Base-by-base conservation (phyloP, 2,329 filamentous ascomycete species). In the Septoria petroselini region DNA sequence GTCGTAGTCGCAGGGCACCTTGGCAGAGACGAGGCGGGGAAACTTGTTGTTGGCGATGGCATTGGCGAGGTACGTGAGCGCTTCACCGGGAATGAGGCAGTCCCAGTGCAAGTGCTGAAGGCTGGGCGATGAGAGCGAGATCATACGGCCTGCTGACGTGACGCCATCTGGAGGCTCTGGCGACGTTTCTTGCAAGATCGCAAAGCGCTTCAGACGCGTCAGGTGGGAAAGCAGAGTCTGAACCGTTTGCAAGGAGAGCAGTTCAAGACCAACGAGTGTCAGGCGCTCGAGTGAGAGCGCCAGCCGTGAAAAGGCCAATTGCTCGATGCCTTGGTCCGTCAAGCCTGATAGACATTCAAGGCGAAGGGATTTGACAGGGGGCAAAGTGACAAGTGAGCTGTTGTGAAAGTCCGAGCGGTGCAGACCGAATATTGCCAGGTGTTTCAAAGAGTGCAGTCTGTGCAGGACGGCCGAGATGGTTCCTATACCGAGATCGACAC, bases 1-100 rank as follows among this genome's bases (percentile, higher is more conserved):
- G 4, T 86, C 79, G 1, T 84, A 78, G 57, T 91, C 86, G 50
- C 81, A 81, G 1, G 85, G 86, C 0, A 81, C 74, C 46, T 86
- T 80, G 14, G 90, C 69, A 1, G 64, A 71, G 7, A 71, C 72
- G 7, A 91, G 74, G 0, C 70, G 65, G 0, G 86, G 86, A 61
- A 91, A 87, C 0, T 81, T 81, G 3, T 71, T 71, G 1, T 77
- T 75, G 4, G 68, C 68, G 56, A 90, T 86, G 60, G 81, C 82
- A 50, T 74, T 73, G 1, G 84, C 81, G 6, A 90, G 73, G 39
- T 85, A 79, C 4, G 76, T 73, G 42, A 85, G 83, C 1, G 84
- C 81, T 5, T 71, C 65, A 9, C 73, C 71, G 29, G 75, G 71
- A 33, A 75, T 71, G 21, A 80, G 78, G 19, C 88, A 77, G 59